Percentiles rank a stretch among this genome's conserved stretches.
These are phyloP conservation scores for Gonapodya sp. DNA, from an alignment of 192 early-diverging fungal species.

Conservation along the genomic window DNA sequence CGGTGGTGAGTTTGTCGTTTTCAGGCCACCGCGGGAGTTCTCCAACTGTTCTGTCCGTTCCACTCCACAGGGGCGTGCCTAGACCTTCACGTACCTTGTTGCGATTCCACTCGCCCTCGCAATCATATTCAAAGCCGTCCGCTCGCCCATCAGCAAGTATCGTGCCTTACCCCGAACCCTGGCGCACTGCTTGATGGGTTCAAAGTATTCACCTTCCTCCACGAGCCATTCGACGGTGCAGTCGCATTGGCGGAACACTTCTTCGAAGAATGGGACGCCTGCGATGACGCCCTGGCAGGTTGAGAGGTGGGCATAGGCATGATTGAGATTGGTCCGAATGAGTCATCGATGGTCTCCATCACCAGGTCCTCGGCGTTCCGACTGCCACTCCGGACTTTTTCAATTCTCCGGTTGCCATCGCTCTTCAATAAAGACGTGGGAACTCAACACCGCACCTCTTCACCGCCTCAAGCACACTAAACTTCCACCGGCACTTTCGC, in stretches of 20 bases:
- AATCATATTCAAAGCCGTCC: slow-evolving; percentile 88
- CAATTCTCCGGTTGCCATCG: no score
- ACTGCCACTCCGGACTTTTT: no score
- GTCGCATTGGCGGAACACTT: slow-evolving; percentile 82
- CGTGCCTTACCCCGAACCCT: slow-evolving; percentile 74
- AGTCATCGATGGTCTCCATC: no score
- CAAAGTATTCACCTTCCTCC: slow-evolving; percentile 70
- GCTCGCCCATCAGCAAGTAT: slow-evolving; percentile 81
- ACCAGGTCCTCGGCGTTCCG: no score
- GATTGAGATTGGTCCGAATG: not conserved
- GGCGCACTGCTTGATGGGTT: slow-evolving; percentile 64
- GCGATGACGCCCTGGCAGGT: slow-evolving; percentile 66
- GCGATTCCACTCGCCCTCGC: slow-evolving; percentile 92
- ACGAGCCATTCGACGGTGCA: slow-evolving; percentile 85
- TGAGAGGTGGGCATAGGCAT: not conserved
- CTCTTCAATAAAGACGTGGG: no score
- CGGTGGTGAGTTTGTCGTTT: not conserved
- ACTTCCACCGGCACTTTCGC: no score
- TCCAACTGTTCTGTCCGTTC: no score
- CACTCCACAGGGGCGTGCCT: not conserved
- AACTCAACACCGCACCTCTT: no score
- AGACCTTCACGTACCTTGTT: slow-evolving; percentile 39
- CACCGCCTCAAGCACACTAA: no score
- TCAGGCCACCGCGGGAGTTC: slow-evolving; percentile 11
- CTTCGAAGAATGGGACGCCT: slow-evolving; percentile 89